Evolutionary conservation across 2,329 filamentous ascomycete species (phyloP), one percentile per base, ranked within the genome.

Genomic region (Penicillium corylophilum): DNA sequence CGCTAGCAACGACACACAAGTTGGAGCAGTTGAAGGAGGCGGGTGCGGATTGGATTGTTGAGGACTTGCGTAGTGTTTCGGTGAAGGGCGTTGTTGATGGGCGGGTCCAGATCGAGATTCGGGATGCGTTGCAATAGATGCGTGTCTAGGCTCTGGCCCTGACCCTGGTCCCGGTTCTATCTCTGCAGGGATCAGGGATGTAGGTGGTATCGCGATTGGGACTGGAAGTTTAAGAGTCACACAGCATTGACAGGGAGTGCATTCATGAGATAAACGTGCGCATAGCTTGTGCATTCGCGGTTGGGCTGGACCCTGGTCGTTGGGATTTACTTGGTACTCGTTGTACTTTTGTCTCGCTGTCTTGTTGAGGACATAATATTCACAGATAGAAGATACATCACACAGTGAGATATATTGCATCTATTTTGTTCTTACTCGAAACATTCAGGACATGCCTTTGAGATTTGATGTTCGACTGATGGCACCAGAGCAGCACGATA

Each of bases 11-110:
- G 48, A 95, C 89, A 65, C 92, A 96, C 74, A 84, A 82, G 23
- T 76, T 86, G 41, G 83, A 85, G 62, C 83, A 92, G 74, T 80
- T 95, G 44, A 74, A 79, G 54, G 82, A 81, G 42, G 90, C 90
- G 4, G 86, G 83, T n/a, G 90, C 92, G 40, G 90, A 96, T 75
- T 95, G 89, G 86, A 84, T 96, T 46, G 86, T 96, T 51, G 78
- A 79, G 71, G 90, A 96, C 73, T 78, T 96, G 74, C 77, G 80
- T 51, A 91, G 88, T 59, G 83, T 95, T 56, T 82, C 74, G 61
- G 75, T 95, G 48, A 74, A 76, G 63, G 77, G 80, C 46, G 74
- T 74, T 59, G 75, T 79, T 54, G 80, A 77, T 45, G 84, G 83
- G n/a, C 74, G 74, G 57, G 80, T 88, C 48, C 82, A 81, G 59